Conservation (phyloP, 805 yeast species). For the Yamadazyma kitorensis region DNA sequence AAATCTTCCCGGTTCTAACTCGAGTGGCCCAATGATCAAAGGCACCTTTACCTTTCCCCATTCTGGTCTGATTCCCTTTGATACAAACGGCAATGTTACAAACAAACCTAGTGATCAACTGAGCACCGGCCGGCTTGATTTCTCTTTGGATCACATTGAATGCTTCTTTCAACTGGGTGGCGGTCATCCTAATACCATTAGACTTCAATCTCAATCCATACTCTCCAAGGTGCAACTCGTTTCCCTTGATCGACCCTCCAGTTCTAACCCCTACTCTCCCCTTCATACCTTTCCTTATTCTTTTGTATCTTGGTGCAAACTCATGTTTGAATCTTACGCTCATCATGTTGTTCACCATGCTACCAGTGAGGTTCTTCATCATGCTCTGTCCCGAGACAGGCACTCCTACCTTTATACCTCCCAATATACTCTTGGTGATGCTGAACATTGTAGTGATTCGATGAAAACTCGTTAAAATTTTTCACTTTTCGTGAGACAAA, state of each 20-base stretch:
- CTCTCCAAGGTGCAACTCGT: conserved; percentile 73
- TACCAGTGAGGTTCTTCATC: no score
- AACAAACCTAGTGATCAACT: conserved; percentile 73
- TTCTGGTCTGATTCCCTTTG: conserved; percentile 98
- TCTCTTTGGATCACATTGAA: conserved; percentile 82
- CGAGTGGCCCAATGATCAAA: conserved; percentile 97
- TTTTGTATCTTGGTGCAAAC: conserved; percentile 72
- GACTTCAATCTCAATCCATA: conserved; percentile 84
- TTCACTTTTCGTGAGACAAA: no score
- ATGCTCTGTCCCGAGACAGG: no score
- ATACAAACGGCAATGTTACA: conserved; percentile 89
- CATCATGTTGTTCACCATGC: no score
- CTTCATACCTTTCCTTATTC: conserved; percentile 75
- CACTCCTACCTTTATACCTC: no score
- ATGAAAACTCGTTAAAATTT: no score
- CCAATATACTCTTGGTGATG: no score
- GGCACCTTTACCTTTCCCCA: conserved; percentile 99
- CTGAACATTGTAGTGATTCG: no score
- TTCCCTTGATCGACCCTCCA: conserved; percentile 92
- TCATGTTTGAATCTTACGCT: conserved; percentile 55
- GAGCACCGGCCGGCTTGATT: conserved; percentile 74
- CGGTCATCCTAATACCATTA: conserved; percentile 84
- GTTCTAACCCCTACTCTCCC: conserved; percentile 93
- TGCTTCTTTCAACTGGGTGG: conserved; percentile 87
- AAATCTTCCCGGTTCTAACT: conserved; percentile 91